Conservation (phyloP, 2,329 filamentous ascomycete genomes). For the Blastomyces silverae region DNA sequence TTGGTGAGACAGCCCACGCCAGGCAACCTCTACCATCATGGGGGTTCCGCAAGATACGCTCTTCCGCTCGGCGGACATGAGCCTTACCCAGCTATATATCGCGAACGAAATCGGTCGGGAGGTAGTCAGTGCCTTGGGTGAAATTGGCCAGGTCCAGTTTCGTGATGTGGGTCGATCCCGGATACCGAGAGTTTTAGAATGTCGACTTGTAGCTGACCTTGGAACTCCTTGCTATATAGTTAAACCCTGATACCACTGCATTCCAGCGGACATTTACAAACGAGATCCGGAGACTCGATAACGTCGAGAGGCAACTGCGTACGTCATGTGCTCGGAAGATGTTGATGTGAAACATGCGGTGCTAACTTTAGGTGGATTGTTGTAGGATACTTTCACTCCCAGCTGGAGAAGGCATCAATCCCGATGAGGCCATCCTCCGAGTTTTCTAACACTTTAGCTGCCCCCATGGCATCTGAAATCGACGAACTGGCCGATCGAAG, state of each 20-base stretch:
- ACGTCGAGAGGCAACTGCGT: constrained; percentile 96
- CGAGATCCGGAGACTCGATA: constrained; percentile 93
- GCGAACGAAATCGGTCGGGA: constrained; percentile 98
- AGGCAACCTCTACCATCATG: constrained; percentile 42
- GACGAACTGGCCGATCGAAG: constrained; percentile 90
- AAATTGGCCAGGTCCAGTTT: constrained; percentile 94
- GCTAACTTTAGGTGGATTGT: constrained; percentile 15
- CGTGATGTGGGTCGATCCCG: constrained; percentile 65
- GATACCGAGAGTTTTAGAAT: neutral
- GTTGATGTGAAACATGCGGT: constrained; percentile 5
- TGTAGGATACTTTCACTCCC: constrained; percentile 80
- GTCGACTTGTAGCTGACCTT: constrained; percentile 21
- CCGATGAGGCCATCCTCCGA: constrained; percentile 84
- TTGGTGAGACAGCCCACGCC: neutral
- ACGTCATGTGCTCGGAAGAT: constrained; percentile 40
- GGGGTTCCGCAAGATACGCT: constrained; percentile 72
- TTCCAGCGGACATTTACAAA: constrained; percentile 98
- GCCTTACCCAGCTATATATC: constrained; percentile 98
- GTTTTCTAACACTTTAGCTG: constrained; percentile 76
- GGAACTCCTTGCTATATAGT: constrained; percentile 45
- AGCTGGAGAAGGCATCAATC: constrained; percentile 92
- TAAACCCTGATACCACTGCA: constrained; percentile 86
- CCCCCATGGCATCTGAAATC: constrained; percentile 88
- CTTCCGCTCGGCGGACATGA: constrained; percentile 99
- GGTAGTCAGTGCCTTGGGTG: constrained; percentile 91